Evolutionary conservation across 176 grass and related monocot genomes (phyloP), one percentile per base, ranked within the genome.

Genomic region (Canna indica): DNA sequence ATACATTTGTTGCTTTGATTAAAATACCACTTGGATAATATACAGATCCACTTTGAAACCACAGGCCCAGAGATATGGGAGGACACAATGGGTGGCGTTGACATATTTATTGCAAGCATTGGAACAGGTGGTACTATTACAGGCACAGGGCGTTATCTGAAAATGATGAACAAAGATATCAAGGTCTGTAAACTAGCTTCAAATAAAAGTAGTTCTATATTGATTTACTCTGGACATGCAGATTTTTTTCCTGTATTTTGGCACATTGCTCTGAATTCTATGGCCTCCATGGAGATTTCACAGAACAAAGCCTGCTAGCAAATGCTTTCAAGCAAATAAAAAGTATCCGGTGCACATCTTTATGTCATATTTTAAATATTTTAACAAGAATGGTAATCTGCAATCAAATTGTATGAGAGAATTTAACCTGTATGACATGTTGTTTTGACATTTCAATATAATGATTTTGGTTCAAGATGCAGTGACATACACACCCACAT

Each of bases 11-110:
- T 34, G 60, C 17, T 66, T 64, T 64, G 75, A 85, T 81, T 89
- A 82, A 88, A 78, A 81, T 76, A 60, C 30, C 72, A 86, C 60
- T 91, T 86, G 31, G 75, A 59, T 96, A 88, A 85, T 91, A 57
- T 85, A 90, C 88, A 97, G 94, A 83, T 90, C 78, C 94, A 97
- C 84, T 97, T 92, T 85, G 74, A 97, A 92, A 92, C 86, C 75
- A 97, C 94, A 87, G 89, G 94, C 86, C 89, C 86, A 79, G 94
- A 97, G 90, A 97, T 93, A 87, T 97, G 94, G 89, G 82, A 92
- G 27, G 89, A 92, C 71, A 97, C 94, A 20, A 75, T 90, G 84
- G 89, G 86, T 75, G 65, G 75, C 77, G 89, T 97, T 69, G 94
- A 97, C 54, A 92, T 97, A 76, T 86, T 97, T 75, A 77, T 97